Percentiles rank a stretch among this genome's conserved stretches.
Evolutionary conservation across 768 basidiomycete genomes (phyloP).

Genomic region (Kwoniella newhampshirensis): DNA sequence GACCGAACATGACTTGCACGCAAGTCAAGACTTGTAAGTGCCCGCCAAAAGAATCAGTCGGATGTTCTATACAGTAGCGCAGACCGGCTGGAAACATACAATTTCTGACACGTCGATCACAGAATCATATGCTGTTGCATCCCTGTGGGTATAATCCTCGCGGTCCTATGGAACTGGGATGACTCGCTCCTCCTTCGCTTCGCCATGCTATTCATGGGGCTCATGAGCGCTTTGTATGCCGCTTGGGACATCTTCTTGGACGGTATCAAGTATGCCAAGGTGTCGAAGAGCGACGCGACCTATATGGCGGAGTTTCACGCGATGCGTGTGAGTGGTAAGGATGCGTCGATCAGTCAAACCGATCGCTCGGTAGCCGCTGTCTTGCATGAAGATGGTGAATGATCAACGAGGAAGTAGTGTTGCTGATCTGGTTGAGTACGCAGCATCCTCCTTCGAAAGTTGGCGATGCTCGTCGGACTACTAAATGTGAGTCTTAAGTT

Average conservation of each 20-base stretch:
- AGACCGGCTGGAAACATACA: too few relatives aligned
- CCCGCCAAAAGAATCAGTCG: too few relatives aligned
- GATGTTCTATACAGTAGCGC: too few relatives aligned
- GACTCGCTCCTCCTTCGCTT: constrained; percentile 44
- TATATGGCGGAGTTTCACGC: constrained; percentile 26
- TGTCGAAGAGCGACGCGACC: constrained; percentile 25
- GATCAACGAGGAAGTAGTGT: not conserved
- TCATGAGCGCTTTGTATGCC: constrained; percentile 37
- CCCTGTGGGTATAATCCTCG: constrained; percentile 12
- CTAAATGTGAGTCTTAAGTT: constrained; percentile 7
- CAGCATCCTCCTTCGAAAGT: constrained; percentile 2
- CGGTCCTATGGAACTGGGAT: constrained; percentile 24
- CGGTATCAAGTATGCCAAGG: constrained; percentile 25
- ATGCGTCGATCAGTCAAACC: too few relatives aligned
- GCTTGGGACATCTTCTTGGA: constrained; percentile 40
- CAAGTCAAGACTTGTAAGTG: constrained; percentile 19
- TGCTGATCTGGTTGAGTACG: not conserved
- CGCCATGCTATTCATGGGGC: constrained; percentile 40
- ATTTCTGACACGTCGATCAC: not conserved
- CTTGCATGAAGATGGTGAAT: not conserved
- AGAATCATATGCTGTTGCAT: constrained; percentile 16
- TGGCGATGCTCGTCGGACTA: constrained; percentile 6
- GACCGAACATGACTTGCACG: constrained; percentile 18
- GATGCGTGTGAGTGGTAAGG: not conserved
- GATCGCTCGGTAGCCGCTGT: not conserved